A percentile compares a stretch with the other conserved stretches of the same genome.
Evolutionary conservation across 495 filamentous ascomycete genomes (phyloP).

Genomic region (Xylaria grammica): DNA sequence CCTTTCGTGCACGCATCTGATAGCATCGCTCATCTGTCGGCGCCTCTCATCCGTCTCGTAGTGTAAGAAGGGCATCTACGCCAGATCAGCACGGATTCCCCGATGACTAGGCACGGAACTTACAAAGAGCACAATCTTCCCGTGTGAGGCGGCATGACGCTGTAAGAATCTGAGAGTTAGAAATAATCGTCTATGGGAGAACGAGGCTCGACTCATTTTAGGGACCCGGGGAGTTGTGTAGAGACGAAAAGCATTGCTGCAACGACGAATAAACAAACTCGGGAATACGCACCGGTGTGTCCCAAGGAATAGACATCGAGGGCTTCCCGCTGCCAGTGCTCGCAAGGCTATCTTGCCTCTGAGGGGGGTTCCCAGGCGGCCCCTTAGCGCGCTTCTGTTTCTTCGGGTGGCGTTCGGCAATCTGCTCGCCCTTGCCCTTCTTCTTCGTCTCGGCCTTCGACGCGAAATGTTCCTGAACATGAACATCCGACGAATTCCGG

Average conservation of each 20-base stretch:
- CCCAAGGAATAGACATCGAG: constrained; percentile 30
- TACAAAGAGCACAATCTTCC: constrained; percentile 63
- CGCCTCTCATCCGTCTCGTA: constrained; percentile 66
- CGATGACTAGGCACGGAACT: constrained; percentile 7
- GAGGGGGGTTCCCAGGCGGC: constrained; percentile 34
- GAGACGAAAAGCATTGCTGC: too few relatives aligned
- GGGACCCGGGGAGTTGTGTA: too few relatives aligned
- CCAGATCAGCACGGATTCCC: constrained; percentile 19
- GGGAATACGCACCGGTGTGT: constrained; percentile 23
- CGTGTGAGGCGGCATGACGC: constrained; percentile 29
- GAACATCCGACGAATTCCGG: constrained; percentile 26
- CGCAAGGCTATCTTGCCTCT: constrained; percentile 27
- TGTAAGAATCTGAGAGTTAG: neutral
- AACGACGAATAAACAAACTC: too few relatives aligned
- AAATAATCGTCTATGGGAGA: too few relatives aligned
- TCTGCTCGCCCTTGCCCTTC: constrained; percentile 40
- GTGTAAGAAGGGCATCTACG: constrained; percentile 69
- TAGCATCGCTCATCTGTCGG: constrained; percentile 64
- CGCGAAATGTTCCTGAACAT: constrained; percentile 35
- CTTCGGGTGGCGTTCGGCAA: constrained; percentile 40
- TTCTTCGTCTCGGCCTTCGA: constrained; percentile 47
- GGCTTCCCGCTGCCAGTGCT: constrained; percentile 24
- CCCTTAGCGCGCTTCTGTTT: constrained; percentile 34
- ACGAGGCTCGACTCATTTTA: too few relatives aligned
- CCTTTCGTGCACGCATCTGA: constrained; percentile 49